Base-by-base conservation (phyloP, 2,329 filamentous ascomycete genomes). In the Fusarium sp. region DNA sequence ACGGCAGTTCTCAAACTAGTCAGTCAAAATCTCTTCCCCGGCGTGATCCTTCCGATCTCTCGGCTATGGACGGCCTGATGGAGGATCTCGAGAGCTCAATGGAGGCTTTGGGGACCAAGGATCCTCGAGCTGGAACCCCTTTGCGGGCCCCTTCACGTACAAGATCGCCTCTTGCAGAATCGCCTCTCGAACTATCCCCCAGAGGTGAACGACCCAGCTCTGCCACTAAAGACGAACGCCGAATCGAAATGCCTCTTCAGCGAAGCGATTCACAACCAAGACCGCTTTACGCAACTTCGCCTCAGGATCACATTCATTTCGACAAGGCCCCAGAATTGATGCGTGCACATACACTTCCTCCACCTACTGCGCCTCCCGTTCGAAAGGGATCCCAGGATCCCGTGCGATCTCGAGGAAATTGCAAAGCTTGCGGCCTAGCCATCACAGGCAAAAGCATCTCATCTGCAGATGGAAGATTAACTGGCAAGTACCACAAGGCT, bases 391-490 rank as follows among this genome's bases (percentile, higher is more conserved):
- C 83, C 17, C 82, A 84, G 35, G 83, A 85, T 45, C 80, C 81
- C 11, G 80, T 84, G 17, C 81, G 85, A 3, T 88, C 88, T 22
- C 92, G 94, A 63, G 94, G 94, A 6, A 90, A 90, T 71, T 99
- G 96, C 85, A 94, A 94, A 78, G 93, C 94, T 3, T 99, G 96
- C 82, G 87, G 89, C 8, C 85, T 92, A 51, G 85, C 88, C 12
- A 98, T 99, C 77, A 89, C 90, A 50, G 96, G 95, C 26, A 98
- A 98, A 84, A 98, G 95, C 3, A 91, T 99, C 66, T 97, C 96
- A 39, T 97, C 95, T 20, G 95, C 95, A 2, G 96, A 98, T 77
- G 96, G 96, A 22, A 92, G 95, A 30, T 86, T 99, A 30, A 97
- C 94, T 1, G 96, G 96, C 15, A 92, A 95, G 72, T 99, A 98